Evolutionary conservation across 441 rosid genomes (phyloP), one percentile per base, ranked within the genome.

Genomic region (Euphorbia celastroides): DNA sequence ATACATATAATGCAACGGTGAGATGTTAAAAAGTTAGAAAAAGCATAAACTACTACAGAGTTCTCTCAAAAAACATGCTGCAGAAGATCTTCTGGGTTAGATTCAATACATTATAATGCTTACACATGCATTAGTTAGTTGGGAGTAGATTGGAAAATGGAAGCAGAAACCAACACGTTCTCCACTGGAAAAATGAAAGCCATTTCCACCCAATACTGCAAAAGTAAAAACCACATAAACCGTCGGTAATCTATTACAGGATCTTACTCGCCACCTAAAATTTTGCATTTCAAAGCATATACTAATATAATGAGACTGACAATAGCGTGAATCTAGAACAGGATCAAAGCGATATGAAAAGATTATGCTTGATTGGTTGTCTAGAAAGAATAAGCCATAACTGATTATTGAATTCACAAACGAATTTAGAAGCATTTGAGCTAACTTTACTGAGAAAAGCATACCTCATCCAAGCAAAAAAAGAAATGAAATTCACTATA

Each of bases 391-490:
- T n/a, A 34, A 11, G 62, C 6, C 57, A 57, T 0, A 13, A 56
- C 42, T 14, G 58, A 60, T 48, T 12, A 42, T 20, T 1, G 62
- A 34, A 17, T 34, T 50, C 52, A 57, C 42, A 3, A 26, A 68
- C 4, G 59, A 36, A 62, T 28, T 66, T 41, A 27, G 51, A 36
- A 28, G 26, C 50, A n/a, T 20, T 7, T 66, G 3, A 57, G 30
- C 38, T 23, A 59, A 56, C 16, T 50, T 60, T 31, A 10, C 7
- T 59, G 46, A 27, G 66, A 32, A 48, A 68, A 57, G 46, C 62
- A 60, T 84, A 68, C 77, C 82, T 86, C 79, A 72, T 13, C 19
- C 20, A 19, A 44, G 62, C 68, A 55, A 23, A 74, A 52, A 28
- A 64, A 60, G 27, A 66, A 44, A 66, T 67, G 67, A 74, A 70